phyloP scores from a whole-genome alignment of 768 basidiomycete species.

The Trametes cubensis region DNA sequence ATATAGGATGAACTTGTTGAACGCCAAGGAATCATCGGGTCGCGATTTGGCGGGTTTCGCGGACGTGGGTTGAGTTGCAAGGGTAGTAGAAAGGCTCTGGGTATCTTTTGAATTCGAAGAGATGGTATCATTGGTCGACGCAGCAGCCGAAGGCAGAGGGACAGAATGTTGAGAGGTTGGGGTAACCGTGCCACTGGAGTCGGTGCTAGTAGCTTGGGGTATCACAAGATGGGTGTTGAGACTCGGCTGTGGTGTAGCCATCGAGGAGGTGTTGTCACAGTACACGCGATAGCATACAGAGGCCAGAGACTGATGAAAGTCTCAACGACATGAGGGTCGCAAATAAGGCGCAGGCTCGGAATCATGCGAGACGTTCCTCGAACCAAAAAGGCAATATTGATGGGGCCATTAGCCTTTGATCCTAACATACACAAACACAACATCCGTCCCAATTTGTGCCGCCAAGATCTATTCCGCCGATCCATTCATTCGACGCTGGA shows the following conservation, averaged over 20 bases:
- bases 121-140: slow-evolving; percentile 16
- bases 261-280: not conserved
- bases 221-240: slow-evolving; percentile 1
- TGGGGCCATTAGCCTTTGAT: slow-evolving; percentile 8
- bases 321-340: not conserved
- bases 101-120: slow-evolving; percentile 23
- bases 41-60: slow-evolving; percentile 4
- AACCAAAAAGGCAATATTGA: slow-evolving; percentile 3
- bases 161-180: slow-evolving; percentile 27
- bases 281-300: not conserved
- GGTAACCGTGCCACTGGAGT: slow-evolving; percentile 28
- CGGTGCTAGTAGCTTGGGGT: slow-evolving; percentile 13
- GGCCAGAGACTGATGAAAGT: not conserved
- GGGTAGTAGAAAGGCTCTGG: slow-evolving; percentile 14
- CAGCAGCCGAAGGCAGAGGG: slow-evolving; percentile 5
- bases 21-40: slow-evolving; percentile 31
- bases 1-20: slow-evolving; percentile 90
- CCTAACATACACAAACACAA: slow-evolving; percentile 16
- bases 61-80: slow-evolving; percentile 3
- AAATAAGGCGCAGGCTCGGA: too few relatives aligned
- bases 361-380: too few relatives aligned
- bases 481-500: not conserved
- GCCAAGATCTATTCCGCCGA: not conserved
- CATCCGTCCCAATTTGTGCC: not conserved
- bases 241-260: not conserved